Conservation (phyloP, 73 alveolate species). For the Tetrahymena thermophila region DNA sequence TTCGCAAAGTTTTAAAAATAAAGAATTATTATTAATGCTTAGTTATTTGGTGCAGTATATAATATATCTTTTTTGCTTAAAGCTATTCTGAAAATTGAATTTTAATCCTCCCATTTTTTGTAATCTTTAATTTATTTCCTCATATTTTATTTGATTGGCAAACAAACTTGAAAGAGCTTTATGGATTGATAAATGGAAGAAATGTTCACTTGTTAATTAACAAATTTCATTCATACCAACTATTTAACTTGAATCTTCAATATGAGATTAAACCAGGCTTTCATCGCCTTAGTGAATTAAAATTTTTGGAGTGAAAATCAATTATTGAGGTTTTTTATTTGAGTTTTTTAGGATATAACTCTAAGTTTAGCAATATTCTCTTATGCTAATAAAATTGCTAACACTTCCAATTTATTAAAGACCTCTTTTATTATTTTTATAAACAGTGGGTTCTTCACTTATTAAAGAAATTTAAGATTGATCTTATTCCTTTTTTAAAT, state of each 20-base stretch:
- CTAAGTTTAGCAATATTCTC: neutral
- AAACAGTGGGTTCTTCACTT: neutral
- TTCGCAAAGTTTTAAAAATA: neutral
- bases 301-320: neutral
- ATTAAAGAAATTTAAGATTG: neutral
- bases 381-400: neutral
- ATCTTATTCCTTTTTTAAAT: neutral
- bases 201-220: neutral
- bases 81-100: neutral
- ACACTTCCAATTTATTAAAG: neutral
- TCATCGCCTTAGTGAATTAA: neutral
- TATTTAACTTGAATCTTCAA: neutral
- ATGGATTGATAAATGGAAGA: neutral
- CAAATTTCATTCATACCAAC: too few relatives aligned
- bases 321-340: neutral
- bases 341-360: neutral
- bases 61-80: neutral
- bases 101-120: neutral
- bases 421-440: neutral
- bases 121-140: neutral
- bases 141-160: neutral
- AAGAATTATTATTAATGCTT: neutral
- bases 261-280: neutral
- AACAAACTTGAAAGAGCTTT: neutral
- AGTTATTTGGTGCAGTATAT: neutral